phyloP scores from a whole-genome alignment of 352 stramenopile species.

The Phytopythium vexans region DNA sequence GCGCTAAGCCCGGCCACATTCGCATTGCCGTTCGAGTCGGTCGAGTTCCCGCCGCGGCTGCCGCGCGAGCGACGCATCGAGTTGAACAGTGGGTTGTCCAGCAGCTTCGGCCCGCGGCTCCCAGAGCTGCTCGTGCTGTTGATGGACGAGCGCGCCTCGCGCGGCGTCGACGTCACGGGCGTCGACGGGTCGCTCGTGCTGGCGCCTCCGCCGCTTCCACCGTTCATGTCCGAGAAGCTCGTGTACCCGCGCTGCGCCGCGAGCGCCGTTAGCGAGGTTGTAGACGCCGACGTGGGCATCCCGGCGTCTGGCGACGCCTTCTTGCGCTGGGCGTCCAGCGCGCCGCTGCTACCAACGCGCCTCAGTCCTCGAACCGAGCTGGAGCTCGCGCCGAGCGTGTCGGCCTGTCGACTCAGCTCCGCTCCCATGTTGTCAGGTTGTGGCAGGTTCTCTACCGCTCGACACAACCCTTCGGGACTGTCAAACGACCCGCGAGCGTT shows the following conservation, averaged over 20 bases:
- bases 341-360: conserved; percentile 65
- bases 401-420: conserved; percentile 53
- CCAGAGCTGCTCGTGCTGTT: conserved; percentile 41
- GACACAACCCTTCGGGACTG: too few species aligned
- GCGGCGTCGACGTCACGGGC: not conserved
- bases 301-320: conserved; percentile 16
- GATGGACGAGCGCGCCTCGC: conserved; percentile 18
- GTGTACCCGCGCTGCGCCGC: conserved; percentile 5
- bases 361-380: conserved; percentile 33
- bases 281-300: conserved; percentile 49
- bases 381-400: conserved; percentile 25
- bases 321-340: conserved; percentile 45
- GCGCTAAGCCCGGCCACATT: conserved; percentile 7
- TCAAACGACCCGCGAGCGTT: too few species aligned
- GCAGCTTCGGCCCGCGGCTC: conserved; percentile 36
- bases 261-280: conserved; percentile 43
- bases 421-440: conserved; percentile 40
- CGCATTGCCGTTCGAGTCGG: conserved; percentile 8
- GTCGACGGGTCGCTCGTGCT: conserved; percentile 1
- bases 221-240: conserved; percentile 8
- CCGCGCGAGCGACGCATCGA: conserved; percentile 47
- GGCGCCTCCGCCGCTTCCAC: too few species aligned
- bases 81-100: conserved; percentile 45
- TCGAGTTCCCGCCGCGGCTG: conserved; percentile 25
- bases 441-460: not conserved